These are phyloP conservation scores for Verticillium zaregamsianum DNA, from an alignment of 2,329 filamentous ascomycete species.

Conservation along the genomic window DNA sequence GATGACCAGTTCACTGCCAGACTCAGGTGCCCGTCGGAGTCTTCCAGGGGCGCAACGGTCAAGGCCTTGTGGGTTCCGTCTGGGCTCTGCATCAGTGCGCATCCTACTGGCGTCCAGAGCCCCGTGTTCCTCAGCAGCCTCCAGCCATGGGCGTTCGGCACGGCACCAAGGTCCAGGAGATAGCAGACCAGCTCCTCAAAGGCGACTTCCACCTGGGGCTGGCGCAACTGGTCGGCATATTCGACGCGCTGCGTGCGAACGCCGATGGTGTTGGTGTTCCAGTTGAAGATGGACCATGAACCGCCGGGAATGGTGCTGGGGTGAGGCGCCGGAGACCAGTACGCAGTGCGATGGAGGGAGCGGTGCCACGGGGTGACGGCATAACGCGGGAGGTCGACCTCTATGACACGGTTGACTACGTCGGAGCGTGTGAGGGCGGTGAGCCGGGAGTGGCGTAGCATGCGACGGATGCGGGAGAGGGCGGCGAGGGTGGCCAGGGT, in stretches of 20 bases:
- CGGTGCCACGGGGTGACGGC: constrained; percentile 59
- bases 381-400: constrained; percentile 62
- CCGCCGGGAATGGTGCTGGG: constrained; percentile 55
- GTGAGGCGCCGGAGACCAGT: constrained; percentile 52
- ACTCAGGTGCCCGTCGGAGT: constrained; percentile 57
- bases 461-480: constrained; percentile 55
- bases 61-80: constrained; percentile 45
- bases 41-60: constrained; percentile 50
- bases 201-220: constrained; percentile 46
- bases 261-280: constrained; percentile 59
- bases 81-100: constrained; percentile 49
- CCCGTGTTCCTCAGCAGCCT: constrained; percentile 52
- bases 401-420: constrained; percentile 61
- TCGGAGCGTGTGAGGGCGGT: constrained; percentile 58
- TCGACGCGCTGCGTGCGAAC: constrained; percentile 59
- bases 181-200: constrained; percentile 61
- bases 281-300: constrained; percentile 62
- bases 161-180: constrained; percentile 58
- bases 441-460: constrained; percentile 52
- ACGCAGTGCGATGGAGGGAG: constrained; percentile 45
- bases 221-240: constrained; percentile 52
- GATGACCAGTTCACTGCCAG: constrained; percentile 53
- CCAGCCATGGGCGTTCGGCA: constrained; percentile 57
- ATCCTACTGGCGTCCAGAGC: constrained; percentile 57
- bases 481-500: constrained; percentile 56